Evolutionary conservation across 2,329 filamentous ascomycete genomes (phyloP).

Genomic region (Neobulgaria alba): DNA sequence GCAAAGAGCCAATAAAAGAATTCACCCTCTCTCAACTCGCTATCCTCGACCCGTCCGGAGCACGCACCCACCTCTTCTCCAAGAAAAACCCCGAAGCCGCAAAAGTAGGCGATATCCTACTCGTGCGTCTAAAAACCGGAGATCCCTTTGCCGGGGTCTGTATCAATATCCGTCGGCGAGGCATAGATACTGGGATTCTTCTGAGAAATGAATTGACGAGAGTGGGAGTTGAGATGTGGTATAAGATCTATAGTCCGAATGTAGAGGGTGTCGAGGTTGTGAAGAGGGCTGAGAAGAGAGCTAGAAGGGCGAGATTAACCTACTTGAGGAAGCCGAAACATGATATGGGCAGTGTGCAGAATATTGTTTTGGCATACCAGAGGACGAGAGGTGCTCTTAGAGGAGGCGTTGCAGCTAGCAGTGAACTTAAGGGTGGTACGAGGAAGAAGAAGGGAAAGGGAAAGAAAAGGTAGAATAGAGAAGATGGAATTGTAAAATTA

Average conservation of each 20-base stretch:
- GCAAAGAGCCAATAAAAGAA: conserved; percentile 58
- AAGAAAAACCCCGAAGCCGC: conserved; percentile 68
- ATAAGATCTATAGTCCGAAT: conserved; percentile 87
- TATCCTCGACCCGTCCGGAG: conserved; percentile 74
- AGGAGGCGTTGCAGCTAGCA: conserved; percentile 18
- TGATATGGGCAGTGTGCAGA: conserved; percentile 79
- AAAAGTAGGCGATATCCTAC: conserved; percentile 81
- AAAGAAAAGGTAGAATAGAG: conserved; percentile 12
- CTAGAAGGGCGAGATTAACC: conserved; percentile 77
- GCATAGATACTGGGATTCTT: conserved; percentile 80
- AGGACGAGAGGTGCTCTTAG: conserved; percentile 40
- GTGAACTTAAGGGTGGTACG: conserved; percentile 18
- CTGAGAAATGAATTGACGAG: conserved; percentile 79
- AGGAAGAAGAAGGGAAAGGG: conserved; percentile 24
- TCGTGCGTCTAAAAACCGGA: conserved; percentile 74
- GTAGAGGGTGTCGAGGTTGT: conserved; percentile 90
- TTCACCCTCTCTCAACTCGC: conserved; percentile 62
- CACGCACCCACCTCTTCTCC: conserved; percentile 73
- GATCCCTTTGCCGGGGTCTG: conserved; percentile 89
- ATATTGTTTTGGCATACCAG: conserved; percentile 62
- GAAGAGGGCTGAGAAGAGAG: conserved; percentile 75
- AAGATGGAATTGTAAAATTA: not conserved
- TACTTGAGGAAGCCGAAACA: conserved; percentile 86
- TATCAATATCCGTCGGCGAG: conserved; percentile 78
- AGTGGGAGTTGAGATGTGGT: conserved; percentile 93